These are phyloP conservation scores for Puccinia coronata DNA, from an alignment of 1,284 basidiomycete genomes.

Conservation along the genomic window DNA sequence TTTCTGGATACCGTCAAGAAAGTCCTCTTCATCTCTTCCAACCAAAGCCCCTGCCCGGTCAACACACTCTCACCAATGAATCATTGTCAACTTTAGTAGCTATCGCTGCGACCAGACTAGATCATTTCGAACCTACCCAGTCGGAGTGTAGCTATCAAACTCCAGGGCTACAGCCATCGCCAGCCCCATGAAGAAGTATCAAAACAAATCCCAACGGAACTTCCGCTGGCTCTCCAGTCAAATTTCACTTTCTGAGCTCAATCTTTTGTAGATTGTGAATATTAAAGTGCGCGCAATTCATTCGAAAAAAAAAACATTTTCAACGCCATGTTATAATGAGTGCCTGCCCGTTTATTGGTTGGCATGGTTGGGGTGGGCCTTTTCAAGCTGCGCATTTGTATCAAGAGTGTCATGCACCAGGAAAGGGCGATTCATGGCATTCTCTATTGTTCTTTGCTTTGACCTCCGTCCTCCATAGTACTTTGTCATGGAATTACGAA, in stretches of 20 bases:
- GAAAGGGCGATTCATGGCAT: no score
- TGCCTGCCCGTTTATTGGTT: no score
- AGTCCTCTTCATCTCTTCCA: conserved; percentile 4
- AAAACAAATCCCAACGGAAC: background rate
- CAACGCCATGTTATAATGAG: no score
- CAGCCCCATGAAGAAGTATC: background rate
- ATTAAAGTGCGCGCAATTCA: background rate
- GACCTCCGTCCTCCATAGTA: no score
- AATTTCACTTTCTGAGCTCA: background rate
- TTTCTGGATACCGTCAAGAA: background rate
- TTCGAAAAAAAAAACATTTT: background rate
- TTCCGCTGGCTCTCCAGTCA: background rate
- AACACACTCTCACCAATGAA: background rate
- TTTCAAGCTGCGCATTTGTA: no score
- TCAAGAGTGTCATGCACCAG: no score
- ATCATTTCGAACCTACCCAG: conserved; percentile 6
- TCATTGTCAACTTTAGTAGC: conserved; percentile 5
- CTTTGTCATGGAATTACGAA: no score
- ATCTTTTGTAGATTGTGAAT: background rate
- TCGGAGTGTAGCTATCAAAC: conserved; percentile 5
- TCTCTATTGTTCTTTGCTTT: no score
- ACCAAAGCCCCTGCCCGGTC: background rate
- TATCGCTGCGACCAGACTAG: conserved; percentile 5
- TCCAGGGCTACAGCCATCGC: background rate
- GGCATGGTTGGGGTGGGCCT: no score